Conservation (phyloP, 331 rosid genomes). For the Phaseolus coccineus region DNA sequence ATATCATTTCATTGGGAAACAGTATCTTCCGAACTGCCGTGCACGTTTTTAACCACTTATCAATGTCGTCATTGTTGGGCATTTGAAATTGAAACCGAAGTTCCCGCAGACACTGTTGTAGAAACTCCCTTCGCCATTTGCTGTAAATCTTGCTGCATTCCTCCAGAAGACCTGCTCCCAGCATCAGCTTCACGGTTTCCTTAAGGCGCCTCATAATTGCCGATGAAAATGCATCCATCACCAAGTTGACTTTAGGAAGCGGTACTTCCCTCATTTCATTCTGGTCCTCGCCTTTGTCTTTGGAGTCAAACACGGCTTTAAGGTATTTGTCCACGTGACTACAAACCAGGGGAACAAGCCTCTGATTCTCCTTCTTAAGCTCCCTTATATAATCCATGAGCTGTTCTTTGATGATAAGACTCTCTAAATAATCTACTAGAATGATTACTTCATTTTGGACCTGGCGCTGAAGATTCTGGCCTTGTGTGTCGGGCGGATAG, state of each 20-base stretch:
- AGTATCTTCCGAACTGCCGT: no score
- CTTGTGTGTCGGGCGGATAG: no score
- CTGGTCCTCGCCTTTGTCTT: no score
- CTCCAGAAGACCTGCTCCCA: not conserved
- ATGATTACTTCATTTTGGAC: not conserved
- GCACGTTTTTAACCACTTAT: not conserved
- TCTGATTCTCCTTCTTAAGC: no score
- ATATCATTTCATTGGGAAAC: no score
- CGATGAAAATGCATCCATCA: not conserved
- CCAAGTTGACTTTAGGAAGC: not conserved
- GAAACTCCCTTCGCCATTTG: not conserved
- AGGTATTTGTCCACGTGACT: not conserved
- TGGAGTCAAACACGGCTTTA: not conserved
- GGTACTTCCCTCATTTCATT: not conserved
- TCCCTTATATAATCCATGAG: not conserved
- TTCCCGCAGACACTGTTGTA: not conserved
- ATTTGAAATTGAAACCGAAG: not conserved
- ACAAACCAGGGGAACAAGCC: not conserved
- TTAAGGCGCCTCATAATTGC: not conserved
- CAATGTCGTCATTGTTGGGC: not conserved
- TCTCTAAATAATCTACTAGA: not conserved
- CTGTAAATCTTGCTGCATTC: not conserved
- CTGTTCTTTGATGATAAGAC: not conserved
- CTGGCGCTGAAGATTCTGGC: no score
- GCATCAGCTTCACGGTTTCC: not conserved